Conservation (phyloP, 1,139 yeast genomes). For the Casaregolazyma suthepensis region DNA sequence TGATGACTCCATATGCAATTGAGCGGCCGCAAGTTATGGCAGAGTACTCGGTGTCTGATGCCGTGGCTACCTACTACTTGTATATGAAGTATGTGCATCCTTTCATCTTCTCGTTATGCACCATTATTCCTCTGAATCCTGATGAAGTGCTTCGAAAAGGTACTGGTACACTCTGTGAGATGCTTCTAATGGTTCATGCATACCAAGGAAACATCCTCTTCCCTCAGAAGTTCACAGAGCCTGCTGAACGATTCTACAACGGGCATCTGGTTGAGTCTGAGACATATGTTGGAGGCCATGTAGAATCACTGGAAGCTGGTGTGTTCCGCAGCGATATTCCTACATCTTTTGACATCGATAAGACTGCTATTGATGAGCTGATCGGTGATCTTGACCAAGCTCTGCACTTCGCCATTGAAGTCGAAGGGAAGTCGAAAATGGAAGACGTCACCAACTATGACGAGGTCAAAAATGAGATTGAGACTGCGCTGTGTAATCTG, state of each 20-base stretch:
- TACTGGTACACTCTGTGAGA: slow-evolving; percentile 97
- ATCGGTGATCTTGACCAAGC: slow-evolving; percentile 69
- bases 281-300: slow-evolving; percentile 99
- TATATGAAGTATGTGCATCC: slow-evolving; percentile 98
- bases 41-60: slow-evolving; percentile 98
- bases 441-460: slow-evolving; percentile 78
- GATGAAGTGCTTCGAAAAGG: slow-evolving; percentile 96
- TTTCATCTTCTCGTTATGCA: slow-evolving; percentile 90
- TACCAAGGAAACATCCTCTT: slow-evolving; percentile 67
- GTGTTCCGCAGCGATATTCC: slow-evolving; percentile 89
- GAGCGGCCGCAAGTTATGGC: slow-evolving; percentile 89
- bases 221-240: slow-evolving; percentile 92
- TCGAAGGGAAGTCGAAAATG: slow-evolving; percentile 65
- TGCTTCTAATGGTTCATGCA: slow-evolving; percentile 96
- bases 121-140: slow-evolving; percentile 92
- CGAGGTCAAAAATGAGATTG: slow-evolving; percentile 59
- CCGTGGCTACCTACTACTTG: slow-evolving; percentile 94
- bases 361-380: slow-evolving; percentile 77
- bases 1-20: slow-evolving; percentile 96
- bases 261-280: slow-evolving; percentile 94
- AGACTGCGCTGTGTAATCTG: slow-evolving; percentile 48
- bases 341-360: slow-evolving; percentile 69
- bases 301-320: slow-evolving; percentile 95
- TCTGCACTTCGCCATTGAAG: slow-evolving; percentile 73
- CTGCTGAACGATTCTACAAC: slow-evolving; percentile 84